These are phyloP conservation scores for Tolypocladium tundrense DNA, from an alignment of 2,329 filamentous ascomycete species.

Conservation along the genomic window DNA sequence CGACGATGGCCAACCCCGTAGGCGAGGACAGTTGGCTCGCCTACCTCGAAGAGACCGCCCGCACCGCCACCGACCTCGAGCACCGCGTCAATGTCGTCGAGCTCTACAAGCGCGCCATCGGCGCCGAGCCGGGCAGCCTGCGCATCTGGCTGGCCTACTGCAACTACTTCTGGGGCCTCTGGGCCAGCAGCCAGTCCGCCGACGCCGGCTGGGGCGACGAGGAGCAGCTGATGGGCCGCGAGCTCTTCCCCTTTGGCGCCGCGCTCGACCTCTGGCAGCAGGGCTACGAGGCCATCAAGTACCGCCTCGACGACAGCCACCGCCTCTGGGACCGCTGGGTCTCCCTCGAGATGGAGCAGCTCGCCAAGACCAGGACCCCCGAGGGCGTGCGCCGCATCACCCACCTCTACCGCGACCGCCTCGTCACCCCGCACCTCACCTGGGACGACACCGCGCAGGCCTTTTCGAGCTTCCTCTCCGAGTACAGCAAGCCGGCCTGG, in stretches of 20 bases:
- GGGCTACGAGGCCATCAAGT: conserved; percentile 61
- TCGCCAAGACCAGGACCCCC: conserved; percentile 44
- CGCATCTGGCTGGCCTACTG: conserved; percentile 70
- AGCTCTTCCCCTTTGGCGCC: conserved; percentile 59
- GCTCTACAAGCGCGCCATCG: conserved; percentile 58
- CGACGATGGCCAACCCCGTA: conserved; percentile 45
- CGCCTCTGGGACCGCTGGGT: conserved; percentile 72
- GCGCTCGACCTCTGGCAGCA: conserved; percentile 62
- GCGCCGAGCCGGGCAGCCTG: conserved; percentile 62
- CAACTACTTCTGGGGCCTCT: conserved; percentile 66
- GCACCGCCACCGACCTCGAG: conserved; percentile 51
- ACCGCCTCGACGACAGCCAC: conserved; percentile 67
- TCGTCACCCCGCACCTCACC: conserved; percentile 61
- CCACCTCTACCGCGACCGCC: conserved; percentile 58
- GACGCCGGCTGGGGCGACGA: conserved; percentile 50
- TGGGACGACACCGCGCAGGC: conserved; percentile 67
- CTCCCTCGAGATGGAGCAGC: conserved; percentile 58
- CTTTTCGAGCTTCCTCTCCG: conserved; percentile 65
- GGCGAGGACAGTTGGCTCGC: conserved; percentile 71
- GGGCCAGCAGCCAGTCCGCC: conserved; percentile 51
- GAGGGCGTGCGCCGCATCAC: conserved; percentile 55
- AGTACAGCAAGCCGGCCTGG: conserved; percentile 60
- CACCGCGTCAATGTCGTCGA: conserved; percentile 61
- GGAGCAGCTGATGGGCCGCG: conserved; percentile 57
- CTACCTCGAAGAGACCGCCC: conserved; percentile 62